Conservation (phyloP, 768 basidiomycete genomes). For the Vishniacozyma victoriae region DNA sequence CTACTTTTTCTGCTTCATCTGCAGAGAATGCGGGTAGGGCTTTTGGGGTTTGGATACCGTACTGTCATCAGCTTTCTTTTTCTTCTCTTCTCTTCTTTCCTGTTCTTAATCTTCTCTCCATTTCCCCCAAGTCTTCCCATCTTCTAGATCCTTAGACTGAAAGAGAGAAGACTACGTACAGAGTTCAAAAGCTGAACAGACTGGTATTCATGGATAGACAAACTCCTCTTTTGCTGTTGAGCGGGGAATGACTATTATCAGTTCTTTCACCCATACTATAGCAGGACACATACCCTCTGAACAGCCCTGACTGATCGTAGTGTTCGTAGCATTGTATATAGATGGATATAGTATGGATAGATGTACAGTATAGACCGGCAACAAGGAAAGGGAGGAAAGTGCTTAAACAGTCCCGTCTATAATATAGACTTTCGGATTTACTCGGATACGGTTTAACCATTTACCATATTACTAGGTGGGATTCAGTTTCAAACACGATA, state of each 20-base stretch:
- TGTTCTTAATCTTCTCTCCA: not conserved
- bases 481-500: too few relatives aligned
- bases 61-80: slow-evolving; percentile 54
- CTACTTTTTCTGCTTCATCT: slow-evolving; percentile 81
- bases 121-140: not conserved
- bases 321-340: too few relatives aligned
- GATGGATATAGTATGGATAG: too few relatives aligned
- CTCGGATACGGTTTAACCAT: too few relatives aligned
- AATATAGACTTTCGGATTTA: too few relatives aligned
- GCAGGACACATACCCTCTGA: too few relatives aligned
- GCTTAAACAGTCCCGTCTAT: too few relatives aligned
- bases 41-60: slow-evolving; percentile 91
- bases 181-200: slow-evolving; percentile 91
- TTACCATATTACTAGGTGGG: too few relatives aligned
- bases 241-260: slow-evolving; percentile 5
- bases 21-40: slow-evolving; percentile 79
- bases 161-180: slow-evolving; percentile 51
- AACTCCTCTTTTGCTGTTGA: slow-evolving; percentile 72
- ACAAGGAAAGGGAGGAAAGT: too few relatives aligned
- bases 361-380: too few relatives aligned
- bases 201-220: slow-evolving; percentile 98
- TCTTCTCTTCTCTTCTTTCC: not conserved
- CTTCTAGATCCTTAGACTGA: too few relatives aligned
- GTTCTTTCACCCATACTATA: not conserved
- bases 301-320: too few relatives aligned